Evolutionary conservation across 2,329 filamentous ascomycete species (phyloP).

Genomic region (Calycina herbarum): DNA sequence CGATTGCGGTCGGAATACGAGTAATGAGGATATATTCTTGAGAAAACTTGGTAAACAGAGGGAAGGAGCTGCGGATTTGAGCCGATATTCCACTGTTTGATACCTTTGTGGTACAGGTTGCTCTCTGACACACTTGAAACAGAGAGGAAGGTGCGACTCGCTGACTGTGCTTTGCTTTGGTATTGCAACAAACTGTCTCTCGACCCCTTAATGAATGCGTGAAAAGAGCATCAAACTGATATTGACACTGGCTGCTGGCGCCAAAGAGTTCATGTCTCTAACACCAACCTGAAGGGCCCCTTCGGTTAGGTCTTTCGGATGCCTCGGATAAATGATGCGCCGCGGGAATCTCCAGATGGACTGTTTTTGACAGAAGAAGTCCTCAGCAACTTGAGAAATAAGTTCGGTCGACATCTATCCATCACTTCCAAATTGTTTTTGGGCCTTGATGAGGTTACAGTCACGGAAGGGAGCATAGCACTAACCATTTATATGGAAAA

Average conservation of each 20-base stretch:
- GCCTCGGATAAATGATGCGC: too few relatives aligned
- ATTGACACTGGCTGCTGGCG: background rate
- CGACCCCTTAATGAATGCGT: background rate
- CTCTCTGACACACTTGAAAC: constrained; percentile 6
- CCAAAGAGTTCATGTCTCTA: background rate
- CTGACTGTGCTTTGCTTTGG: background rate
- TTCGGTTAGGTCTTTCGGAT: too few relatives aligned
- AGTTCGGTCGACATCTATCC: too few relatives aligned
- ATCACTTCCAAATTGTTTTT: too few relatives aligned
- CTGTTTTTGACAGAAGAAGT: too few relatives aligned
- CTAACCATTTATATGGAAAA: too few relatives aligned
- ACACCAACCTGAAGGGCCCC: background rate
- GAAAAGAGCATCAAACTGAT: background rate
- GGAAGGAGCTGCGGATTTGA: background rate
- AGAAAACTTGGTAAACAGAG: background rate
- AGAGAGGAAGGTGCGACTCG: background rate
- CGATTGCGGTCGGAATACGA: too few relatives aligned
- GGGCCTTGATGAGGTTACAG: too few relatives aligned
- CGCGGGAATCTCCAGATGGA: too few relatives aligned
- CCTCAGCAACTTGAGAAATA: too few relatives aligned
- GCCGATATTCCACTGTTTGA: background rate
- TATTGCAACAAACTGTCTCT: background rate
- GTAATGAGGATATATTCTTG: background rate
- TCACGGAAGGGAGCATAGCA: too few relatives aligned
- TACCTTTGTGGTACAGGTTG: background rate